phyloP scores from a whole-genome alignment of 2,329 filamentous ascomycete genomes.

The Colletotrichum lentis region DNA sequence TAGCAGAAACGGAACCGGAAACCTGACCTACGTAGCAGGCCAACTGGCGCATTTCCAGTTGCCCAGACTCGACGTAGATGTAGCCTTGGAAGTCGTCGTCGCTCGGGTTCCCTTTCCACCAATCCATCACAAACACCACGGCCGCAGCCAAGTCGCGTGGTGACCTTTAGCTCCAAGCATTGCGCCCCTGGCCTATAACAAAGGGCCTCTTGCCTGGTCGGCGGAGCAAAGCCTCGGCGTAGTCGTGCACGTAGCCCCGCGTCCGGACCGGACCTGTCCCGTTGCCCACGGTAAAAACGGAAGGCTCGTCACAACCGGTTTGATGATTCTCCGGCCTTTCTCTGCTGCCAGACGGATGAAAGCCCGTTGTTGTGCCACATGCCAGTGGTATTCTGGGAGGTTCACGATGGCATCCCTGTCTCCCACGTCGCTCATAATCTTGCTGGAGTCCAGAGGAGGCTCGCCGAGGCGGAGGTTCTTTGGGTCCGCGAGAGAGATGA shows the following conservation, averaged over 20 bases:
- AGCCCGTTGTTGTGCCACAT: slow-evolving; percentile 10
- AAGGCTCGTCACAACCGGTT: slow-evolving; percentile 11
- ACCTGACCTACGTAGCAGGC: neutral
- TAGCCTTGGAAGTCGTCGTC: neutral
- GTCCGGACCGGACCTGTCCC: slow-evolving; percentile 13
- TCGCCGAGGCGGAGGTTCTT: slow-evolving; percentile 22
- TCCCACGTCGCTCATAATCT: neutral
- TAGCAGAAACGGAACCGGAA: neutral
- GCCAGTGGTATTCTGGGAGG: slow-evolving; percentile 14
- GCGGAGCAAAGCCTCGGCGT: neutral
- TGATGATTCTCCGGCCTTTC: neutral
- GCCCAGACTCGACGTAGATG: neutral
- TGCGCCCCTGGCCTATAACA: slow-evolving; percentile 7
- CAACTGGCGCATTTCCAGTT: slow-evolving; percentile 7
- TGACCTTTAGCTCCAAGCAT: slow-evolving; percentile 13
- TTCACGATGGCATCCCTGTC: neutral
- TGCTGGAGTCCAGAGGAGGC: neutral
- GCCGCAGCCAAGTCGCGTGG: slow-evolving; percentile 10
- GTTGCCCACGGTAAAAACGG: slow-evolving; percentile 17
- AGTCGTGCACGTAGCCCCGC: slow-evolving; percentile 8
- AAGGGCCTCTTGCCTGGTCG: neutral
- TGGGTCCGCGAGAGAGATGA: slow-evolving; percentile 22
- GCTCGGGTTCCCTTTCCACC: neutral
- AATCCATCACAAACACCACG: neutral
- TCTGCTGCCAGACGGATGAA: neutral